Evolutionary conservation across 1,139 yeast species (phyloP).

Genomic region (Hyphopichia buzzinii): DNA sequence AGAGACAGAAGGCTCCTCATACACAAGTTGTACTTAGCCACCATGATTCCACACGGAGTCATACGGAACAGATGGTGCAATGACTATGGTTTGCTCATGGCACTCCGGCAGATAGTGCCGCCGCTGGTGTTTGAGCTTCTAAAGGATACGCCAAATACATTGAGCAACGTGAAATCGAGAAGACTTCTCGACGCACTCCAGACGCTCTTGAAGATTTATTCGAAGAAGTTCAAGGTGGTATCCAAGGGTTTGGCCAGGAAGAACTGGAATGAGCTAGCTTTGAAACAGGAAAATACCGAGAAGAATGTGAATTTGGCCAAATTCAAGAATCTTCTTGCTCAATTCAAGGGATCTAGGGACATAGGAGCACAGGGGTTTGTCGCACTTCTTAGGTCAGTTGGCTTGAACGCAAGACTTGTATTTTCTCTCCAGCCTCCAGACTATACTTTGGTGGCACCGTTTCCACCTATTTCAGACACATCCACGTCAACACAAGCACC

Average conservation of each 20-base stretch:
- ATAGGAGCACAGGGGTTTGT: constrained; percentile 87
- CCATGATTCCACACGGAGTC: constrained; percentile 64
- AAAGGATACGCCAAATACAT: constrained; percentile 33
- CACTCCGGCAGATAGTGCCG: constrained; percentile 48
- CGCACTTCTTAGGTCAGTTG: constrained; percentile 66
- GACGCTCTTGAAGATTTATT: constrained; percentile 62
- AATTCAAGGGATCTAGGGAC: constrained; percentile 71
- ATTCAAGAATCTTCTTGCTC: constrained; percentile 40
- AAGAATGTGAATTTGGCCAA: constrained; percentile 27
- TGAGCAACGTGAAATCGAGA: constrained; percentile 56
- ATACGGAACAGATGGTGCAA: constrained; percentile 76
- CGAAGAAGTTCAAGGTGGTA: constrained; percentile 52
- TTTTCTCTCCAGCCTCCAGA: constrained; percentile 91
- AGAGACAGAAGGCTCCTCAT: constrained; percentile 46
- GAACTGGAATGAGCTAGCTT: constrained; percentile 58
- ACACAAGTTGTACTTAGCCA: constrained; percentile 60
- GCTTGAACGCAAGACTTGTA: constrained; percentile 70
- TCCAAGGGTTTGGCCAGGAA: constrained; percentile 46
- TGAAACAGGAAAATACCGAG: constrained; percentile 19
- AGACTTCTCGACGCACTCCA: constrained; percentile 73
- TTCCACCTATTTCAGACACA: constrained; percentile 13
- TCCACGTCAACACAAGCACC: constrained; percentile 3
- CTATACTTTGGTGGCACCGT: constrained; percentile 44
- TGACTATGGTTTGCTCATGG: constrained; percentile 38
- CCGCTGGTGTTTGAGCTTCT: constrained; percentile 42